Base-by-base conservation (phyloP, 2,329 filamentous ascomycete genomes). In the Trematosphaeria pertusa region DNA sequence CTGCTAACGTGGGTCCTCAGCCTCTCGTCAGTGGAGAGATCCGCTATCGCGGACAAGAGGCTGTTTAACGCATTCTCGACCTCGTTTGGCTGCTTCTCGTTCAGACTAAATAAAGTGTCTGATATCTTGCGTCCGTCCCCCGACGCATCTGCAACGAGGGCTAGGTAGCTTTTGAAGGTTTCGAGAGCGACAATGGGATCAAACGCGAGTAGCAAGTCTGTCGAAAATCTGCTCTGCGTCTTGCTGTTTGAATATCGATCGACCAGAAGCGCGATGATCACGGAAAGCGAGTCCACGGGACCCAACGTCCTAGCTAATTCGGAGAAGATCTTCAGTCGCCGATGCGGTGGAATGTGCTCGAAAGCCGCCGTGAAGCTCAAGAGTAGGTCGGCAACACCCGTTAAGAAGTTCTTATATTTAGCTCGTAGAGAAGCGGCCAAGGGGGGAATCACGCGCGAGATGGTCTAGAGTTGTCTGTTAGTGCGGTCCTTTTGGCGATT, bases 361-460 rank as follows among this genome's bases (percentile, higher is more conserved):
- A 95, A 99, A 0, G 95, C 94, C 6, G 92, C 91, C 14, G 91
- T 93, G 68, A 99, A 99, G 75, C 92, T 97, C 32, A 95, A 81
- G n/a, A 99, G 80, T 37, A 99, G 83, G 62, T 96, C 91, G 1
- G 91, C 89, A 6, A 91, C 90, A 34, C 91, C 91, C 24, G 86
- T 87, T 17, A 96, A 83, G 26, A 90, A 80, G 56, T 91, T 87
- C 59, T 89, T 87, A 61, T 90, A 89, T 55, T 83, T 80, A 65
- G 88, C 88, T 43, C 89, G 86, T 49, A 99, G 81, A 0, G 91
- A 96, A 22, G 87, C 85, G 30, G 97, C 91, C 34, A 99, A 78
- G 11, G 93, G 91, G 18, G 95, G 95, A 21, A 99, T 89, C 17
- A 99, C 92, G 61, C 93, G 88, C 52, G 91, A 89, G 60, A 99